Evolutionary conservation across 257 asterid genomes (phyloP), one percentile per base, ranked within the genome.

Genomic region (Salvia rosmarinus): DNA sequence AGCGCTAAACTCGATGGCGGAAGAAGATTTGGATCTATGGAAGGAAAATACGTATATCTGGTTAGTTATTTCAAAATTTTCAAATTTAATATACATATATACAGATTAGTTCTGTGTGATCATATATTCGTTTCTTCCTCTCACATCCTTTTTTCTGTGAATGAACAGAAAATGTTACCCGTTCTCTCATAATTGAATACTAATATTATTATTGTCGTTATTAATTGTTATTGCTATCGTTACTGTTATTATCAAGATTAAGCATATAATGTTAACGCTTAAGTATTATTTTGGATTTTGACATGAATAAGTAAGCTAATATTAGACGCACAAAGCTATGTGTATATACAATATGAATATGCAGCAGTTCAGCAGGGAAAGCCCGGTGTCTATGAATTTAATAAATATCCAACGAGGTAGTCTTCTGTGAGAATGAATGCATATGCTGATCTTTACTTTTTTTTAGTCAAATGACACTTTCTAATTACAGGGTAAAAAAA

Each of bases 1-100:
- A 23, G 40, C n/a, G n/a, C n/a, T n/a, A n/a, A n/a, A n/a, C n/a
- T n/a, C n/a, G n/a, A n/a, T n/a, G n/a, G n/a, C n/a, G n/a, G n/a
- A n/a, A n/a, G n/a, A n/a, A n/a, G n/a, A n/a, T n/a, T n/a, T n/a
- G n/a, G 30, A 25, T 25, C 30, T 25, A 25, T 25, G 30, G 30
- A 25, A 25, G 30, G 30, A 25, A 44, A 59, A 32, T 32, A 9
- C 19, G 34, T 61, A 49, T 13, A 32, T 66, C 9, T 57, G 78
- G 78, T 66, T 57, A 65, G 72, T 64, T 42, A 25, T 57, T 55
- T 74, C 73, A 66, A 32, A 40, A 12, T 23, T 57, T 55, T 74
- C 73, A 66, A 32, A 40, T 17, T 23, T 64, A 12, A 43, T 32
- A 14, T 8, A 34, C 19, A 21, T 47, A 19, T 37, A 39, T 1